phyloP scores from a whole-genome alignment of 108 stramenopile species.

The Mediolabrus comicus region DNA sequence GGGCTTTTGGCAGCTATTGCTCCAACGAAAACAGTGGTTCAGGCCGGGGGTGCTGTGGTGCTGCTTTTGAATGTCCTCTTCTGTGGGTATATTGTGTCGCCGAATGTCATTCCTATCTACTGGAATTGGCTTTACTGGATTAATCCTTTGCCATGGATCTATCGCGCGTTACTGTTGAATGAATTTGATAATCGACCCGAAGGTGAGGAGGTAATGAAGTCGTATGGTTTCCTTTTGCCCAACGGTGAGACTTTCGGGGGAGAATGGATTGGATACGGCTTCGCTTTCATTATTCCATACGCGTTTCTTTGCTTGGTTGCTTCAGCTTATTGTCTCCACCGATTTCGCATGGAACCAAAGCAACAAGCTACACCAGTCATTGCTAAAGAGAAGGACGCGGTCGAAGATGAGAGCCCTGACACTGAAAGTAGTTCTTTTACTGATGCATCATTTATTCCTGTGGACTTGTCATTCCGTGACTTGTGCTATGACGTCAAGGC shows the following conservation, averaged over 20 bases:
- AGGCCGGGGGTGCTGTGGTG: conserved; percentile 28
- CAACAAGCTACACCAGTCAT: conserved; percentile 12
- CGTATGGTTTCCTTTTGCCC: conserved; percentile 49
- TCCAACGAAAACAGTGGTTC: conserved; percentile 32
- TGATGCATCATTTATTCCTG: conserved; percentile 32
- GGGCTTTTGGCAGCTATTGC: conserved; percentile 35
- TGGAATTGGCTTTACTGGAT: conserved; percentile 46
- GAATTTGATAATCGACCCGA: conserved; percentile 21
- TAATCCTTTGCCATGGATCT: conserved; percentile 38
- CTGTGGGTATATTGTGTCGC: conserved; percentile 39
- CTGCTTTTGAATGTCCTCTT: conserved; percentile 42
- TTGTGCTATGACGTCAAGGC: conserved; percentile 37
- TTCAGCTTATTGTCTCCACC: conserved; percentile 44
- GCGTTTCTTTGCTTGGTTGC: conserved; percentile 35
- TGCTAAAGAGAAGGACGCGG: conserved; percentile 7
- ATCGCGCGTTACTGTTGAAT: conserved; percentile 44
- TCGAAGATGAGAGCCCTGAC: neutral
- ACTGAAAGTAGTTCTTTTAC: neutral
- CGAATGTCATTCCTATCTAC: conserved; percentile 36
- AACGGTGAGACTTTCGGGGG: conserved; percentile 33
- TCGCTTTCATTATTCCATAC: conserved; percentile 51
- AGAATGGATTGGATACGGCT: conserved; percentile 67
- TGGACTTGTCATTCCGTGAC: conserved; percentile 32
- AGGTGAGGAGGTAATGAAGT: conserved; percentile 46
- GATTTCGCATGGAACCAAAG: conserved; percentile 31